Conservation (phyloP, 345 rosid genomes). For the Salix exigua region DNA sequence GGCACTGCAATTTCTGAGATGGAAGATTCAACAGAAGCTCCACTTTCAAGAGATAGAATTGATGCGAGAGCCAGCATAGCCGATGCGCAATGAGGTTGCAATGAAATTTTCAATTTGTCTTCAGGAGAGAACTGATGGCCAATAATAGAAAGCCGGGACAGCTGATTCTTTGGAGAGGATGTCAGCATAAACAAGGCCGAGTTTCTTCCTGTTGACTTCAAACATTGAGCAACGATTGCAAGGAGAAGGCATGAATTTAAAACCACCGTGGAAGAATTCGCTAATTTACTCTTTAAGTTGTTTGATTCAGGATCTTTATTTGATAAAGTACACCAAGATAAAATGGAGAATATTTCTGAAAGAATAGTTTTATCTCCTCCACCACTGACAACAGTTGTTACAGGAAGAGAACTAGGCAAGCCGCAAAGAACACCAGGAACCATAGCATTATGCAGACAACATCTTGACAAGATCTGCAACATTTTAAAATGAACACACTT, state of each 20-base stretch:
- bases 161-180: conserved; percentile 76
- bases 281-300: conserved; percentile 52
- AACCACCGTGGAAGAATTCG: conserved; percentile 50
- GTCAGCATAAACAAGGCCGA: conserved; percentile 88
- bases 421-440: conserved; percentile 83
- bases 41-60: conserved; percentile 84
- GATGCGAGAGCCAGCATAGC: conserved; percentile 95
- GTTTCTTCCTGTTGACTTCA: conserved; percentile 79
- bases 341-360: conserved; percentile 71
- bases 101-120: conserved; percentile 48
- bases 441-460: conserved; percentile 75
- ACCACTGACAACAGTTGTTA: conserved; percentile 77
- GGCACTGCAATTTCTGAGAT: conserved; percentile 73
- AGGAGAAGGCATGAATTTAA: conserved; percentile 65
- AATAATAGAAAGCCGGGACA: conserved; percentile 70
- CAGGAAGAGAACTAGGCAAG: conserved; percentile 81
- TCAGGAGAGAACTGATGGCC: conserved; percentile 66
- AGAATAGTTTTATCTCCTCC: conserved; percentile 92
- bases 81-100: conserved; percentile 68
- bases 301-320: conserved; percentile 52
- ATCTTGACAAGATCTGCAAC: conserved; percentile 80
- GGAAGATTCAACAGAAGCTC: conserved; percentile 67
- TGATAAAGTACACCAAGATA: conserved; percentile 53
- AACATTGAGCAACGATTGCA: conserved; percentile 76
- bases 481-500: conserved; percentile 1